Evolutionary conservation across 2,329 filamentous ascomycete genomes (phyloP).

Genomic region (Ilyonectria destructans): DNA sequence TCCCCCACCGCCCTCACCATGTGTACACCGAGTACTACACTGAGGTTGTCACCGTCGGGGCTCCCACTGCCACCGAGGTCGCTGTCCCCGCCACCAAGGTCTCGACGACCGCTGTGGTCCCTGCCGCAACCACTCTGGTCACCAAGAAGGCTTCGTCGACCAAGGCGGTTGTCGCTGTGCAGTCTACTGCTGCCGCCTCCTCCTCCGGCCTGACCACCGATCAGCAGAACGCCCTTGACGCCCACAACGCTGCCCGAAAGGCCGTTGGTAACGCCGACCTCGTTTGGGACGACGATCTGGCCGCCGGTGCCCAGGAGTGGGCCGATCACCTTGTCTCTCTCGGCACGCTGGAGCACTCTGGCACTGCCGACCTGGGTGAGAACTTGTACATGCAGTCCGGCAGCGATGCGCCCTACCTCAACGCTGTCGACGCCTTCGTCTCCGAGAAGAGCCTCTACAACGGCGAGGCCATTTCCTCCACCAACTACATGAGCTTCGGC

Average conservation of each 20-base stretch:
- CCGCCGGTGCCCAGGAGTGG: conserved; percentile 45
- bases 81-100: conserved; percentile 3
- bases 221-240: conserved; percentile 44
- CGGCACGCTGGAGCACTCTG: conserved; percentile 42
- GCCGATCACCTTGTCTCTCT: conserved; percentile 41
- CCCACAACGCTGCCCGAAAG: conserved; percentile 46
- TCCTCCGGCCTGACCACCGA: conserved; percentile 37
- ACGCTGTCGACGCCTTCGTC: conserved; percentile 43
- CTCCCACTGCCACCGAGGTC: not conserved
- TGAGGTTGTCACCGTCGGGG: conserved; percentile 34
- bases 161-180: conserved; percentile 12
- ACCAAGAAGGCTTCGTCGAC: conserved; percentile 26
- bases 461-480: conserved; percentile 38
- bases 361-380: conserved; percentile 40
- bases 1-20: conserved; percentile 15
- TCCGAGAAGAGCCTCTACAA: conserved; percentile 45
- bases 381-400: conserved; percentile 45
- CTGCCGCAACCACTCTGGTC: conserved; percentile 15
- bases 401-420: conserved; percentile 33
- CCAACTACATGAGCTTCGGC: conserved; percentile 45
- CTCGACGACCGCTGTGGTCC: conserved; percentile 32
- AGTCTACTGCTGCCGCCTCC: conserved; percentile 27
- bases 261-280: conserved; percentile 41
- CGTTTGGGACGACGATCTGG: conserved; percentile 44
- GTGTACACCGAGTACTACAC: conserved; percentile 25